Evolutionary conservation across 345 rosid genomes (phyloP), one percentile per base, ranked within the genome.

Genomic region (Eucalyptus urophylla): DNA sequence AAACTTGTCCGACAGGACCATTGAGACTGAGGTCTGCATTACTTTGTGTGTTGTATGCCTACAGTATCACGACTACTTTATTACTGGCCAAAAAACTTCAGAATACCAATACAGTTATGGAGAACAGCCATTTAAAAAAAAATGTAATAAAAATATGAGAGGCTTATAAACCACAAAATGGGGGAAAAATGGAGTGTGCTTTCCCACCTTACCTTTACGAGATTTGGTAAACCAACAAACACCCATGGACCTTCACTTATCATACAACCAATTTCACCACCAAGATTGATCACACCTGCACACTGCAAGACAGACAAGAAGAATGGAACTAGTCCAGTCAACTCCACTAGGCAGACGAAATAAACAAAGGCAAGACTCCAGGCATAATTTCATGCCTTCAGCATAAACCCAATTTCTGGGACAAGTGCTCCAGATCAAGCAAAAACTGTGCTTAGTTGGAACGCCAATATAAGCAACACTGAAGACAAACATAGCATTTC

Each of bases 1-100:
- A 96, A 49, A 98, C 99, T 94, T 95, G 99, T 87, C 99, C 99
- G 51, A 94, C 97, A 92, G 99, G 99, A 90, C 99, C 99, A 92
- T 19, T 95, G 33, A 98, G 99, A 92, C 93, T 96, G 43, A 94
- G 92, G 33, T 97, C 99, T 49, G 92, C 88, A 88, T 92, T 94
- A n/a, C 95, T 94, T 92, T 97, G 98, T 2, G 93, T 94, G 90
- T 98, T 96, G 97, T 97, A 96, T 14, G 95, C 99, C 99, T 98
- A 95, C 90, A 93, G 91, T 81, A 88, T 56, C 88, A 67, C 31
- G 86, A 90, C 53, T 49, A 27, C 25, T 76, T 76, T 76, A 43
- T 76, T 76, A 76, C 85, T 58, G 80, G 58, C 44, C 87, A 33
- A 45, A 86, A 56, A 56, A 65, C 80, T 65, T 54, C 67, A 56